Evolutionary conservation across 108 stramenopile species (phyloP), one percentile per base, ranked within the genome.

Genomic region (Cyclotella cryptica): DNA sequence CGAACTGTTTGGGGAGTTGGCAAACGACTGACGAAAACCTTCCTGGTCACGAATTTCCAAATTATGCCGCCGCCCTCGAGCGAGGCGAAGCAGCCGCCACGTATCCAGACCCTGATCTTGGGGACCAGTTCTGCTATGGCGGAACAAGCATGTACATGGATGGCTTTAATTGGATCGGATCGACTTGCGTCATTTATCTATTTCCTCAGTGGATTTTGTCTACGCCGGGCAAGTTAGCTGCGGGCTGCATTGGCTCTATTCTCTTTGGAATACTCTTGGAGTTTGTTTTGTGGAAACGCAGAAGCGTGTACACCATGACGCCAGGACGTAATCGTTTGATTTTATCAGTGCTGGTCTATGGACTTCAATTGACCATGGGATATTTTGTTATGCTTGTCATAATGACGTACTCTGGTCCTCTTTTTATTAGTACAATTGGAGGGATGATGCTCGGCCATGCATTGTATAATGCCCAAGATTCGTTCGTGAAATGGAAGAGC

Each of bases 81-180:
- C 52, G 53, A 24, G 42, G 62, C 51, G 42, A 76, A 29, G 49
- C 46, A 51, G 35, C 74, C 30, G 39, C 65, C 10, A 46, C 40
- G 1, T 17, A 39, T 30, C 41, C 49, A 43, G 10, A 45, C 43
- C 41, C 47, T 6, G 59, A 76, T 27, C 45, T 15, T 44, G 79
- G 69, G 1, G 83, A 70, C 2, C 51, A 84, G 53, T 94, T 79
- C 60, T 94, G 93, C 64, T 91, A 91, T 63, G 91, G 91, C 30
- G 88, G 86, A 14, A 92, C 90, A 21, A 82, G 86, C 74, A 95
- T 95, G 94, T 93, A 90, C 75, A 93, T 93, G 92, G 87, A 95
- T 65, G 94, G 94, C 18, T 93, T 95, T 52, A 76, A 89, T 40
- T 95, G 90, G 90, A 71, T 71, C 0, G 83, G 71, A 21, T 53